These are phyloP conservation scores for Elymus sibiricus DNA, from an alignment of 176 grass and related monocot species.

Conservation along the genomic window DNA sequence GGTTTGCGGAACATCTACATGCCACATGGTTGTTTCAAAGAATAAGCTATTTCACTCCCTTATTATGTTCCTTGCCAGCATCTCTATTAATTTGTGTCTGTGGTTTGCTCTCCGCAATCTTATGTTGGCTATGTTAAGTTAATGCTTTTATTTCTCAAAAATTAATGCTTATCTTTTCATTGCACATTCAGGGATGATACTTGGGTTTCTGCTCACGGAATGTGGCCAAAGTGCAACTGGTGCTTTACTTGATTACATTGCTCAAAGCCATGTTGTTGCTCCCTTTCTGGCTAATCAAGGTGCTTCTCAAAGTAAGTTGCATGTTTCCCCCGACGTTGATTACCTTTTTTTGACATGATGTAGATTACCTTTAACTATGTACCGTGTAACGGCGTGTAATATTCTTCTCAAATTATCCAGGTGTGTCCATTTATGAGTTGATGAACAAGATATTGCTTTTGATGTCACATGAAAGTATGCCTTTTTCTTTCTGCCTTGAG, in stretches of 20 bases:
- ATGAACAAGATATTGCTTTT: constrained; percentile 78
- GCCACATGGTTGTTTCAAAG: constrained; percentile 83
- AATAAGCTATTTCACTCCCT: constrained; percentile 51
- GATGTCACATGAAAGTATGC: constrained; percentile 53
- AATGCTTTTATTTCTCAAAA: no score
- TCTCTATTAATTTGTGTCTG: not conserved
- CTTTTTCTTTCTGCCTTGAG: constrained; percentile 75
- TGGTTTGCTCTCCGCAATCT: not conserved
- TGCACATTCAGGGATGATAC: constrained; percentile 70
- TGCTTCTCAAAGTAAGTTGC: constrained; percentile 65
- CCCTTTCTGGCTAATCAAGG: constrained; percentile 75
- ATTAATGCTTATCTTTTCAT: constrained; percentile 1
- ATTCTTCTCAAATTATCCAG: constrained; percentile 40
- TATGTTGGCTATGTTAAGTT: not conserved
- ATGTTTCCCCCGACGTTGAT: not conserved
- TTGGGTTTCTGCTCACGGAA: constrained; percentile 88
- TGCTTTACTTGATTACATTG: constrained; percentile 77
- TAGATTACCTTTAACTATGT: not conserved
- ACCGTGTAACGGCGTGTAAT: not conserved
- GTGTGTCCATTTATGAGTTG: constrained; percentile 72
- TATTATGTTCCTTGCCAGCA: not conserved
- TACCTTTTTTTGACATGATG: not conserved
- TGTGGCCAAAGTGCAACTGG: constrained; percentile 98
- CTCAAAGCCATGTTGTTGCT: constrained; percentile 66
- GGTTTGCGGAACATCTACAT: constrained; percentile 92